A percentile compares a stretch with the other conserved stretches of the same genome.
Conservation (phyloP, 768 basidiomycete genomes). For the Tylopilus vinaceipallidus region DNA sequence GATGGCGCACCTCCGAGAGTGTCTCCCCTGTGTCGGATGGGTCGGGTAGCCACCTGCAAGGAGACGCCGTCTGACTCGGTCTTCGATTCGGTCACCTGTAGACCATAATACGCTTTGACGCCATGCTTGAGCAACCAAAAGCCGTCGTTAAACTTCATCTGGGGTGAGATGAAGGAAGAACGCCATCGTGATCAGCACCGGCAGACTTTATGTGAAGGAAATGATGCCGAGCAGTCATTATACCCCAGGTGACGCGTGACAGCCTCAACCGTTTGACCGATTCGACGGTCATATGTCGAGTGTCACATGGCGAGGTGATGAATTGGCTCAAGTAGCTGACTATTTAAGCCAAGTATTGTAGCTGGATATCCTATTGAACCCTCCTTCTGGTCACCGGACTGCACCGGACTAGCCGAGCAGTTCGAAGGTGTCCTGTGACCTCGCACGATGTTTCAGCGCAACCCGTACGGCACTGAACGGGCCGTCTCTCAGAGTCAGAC, state of each 20-base stretch:
- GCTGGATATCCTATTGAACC: no score
- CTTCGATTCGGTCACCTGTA: conserved; percentile 55
- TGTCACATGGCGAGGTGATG: no score
- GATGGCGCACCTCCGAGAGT: conserved; percentile 49
- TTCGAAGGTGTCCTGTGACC: neutral
- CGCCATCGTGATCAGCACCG: neutral
- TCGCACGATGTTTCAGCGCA: neutral
- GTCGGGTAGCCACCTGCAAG: conserved; percentile 58
- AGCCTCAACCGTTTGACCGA: no score
- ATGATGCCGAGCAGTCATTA: no score
- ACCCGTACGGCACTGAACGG: neutral
- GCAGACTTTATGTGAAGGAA: neutral
- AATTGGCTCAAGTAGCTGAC: no score
- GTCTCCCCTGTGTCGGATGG: conserved; percentile 62
- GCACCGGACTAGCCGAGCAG: no score
- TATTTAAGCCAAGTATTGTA: no score
- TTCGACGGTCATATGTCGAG: no score
- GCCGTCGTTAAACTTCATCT: conserved; percentile 74
- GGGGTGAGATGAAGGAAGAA: neutral
- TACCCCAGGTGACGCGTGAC: no score
- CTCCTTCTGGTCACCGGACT: no score
- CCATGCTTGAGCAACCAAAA: conserved; percentile 68
- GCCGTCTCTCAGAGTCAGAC: no score
- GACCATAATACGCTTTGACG: conserved; percentile 57
- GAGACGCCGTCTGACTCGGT: conserved; percentile 48